These are phyloP conservation scores for Nigrospora osmanthi DNA, from an alignment of 2,329 filamentous ascomycete species.

Conservation along the genomic window DNA sequence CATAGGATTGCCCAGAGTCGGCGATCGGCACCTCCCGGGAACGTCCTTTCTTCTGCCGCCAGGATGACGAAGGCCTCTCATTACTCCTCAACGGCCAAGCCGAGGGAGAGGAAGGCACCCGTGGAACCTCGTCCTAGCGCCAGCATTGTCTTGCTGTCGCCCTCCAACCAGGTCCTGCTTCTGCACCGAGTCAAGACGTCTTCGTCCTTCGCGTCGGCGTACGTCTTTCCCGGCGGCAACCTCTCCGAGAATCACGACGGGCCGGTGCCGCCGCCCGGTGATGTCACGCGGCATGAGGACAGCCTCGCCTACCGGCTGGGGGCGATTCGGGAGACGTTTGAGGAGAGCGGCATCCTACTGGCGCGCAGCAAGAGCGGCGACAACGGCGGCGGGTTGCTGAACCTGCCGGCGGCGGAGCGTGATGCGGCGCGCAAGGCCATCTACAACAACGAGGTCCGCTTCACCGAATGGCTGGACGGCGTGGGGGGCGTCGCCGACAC, in stretches of 20 bases:
- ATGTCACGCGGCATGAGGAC: constrained; percentile 58
- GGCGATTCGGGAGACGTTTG: constrained; percentile 86
- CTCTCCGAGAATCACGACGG: constrained; percentile 74
- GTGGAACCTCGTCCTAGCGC: constrained; percentile 29
- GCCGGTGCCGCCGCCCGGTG: constrained; percentile 31
- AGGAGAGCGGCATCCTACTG: constrained; percentile 85
- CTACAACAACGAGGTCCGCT: constrained; percentile 57
- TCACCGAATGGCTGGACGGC: constrained; percentile 54
- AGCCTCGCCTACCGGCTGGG: constrained; percentile 68
- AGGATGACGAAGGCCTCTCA: neutral
- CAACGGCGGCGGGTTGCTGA: constrained; percentile 44
- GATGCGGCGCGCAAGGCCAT: constrained; percentile 61
- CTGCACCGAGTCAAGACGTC: constrained; percentile 80
- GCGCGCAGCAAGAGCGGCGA: constrained; percentile 36
- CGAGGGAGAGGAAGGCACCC: constrained; percentile 22
- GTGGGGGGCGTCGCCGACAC: constrained; percentile 57
- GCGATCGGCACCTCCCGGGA: too few species aligned
- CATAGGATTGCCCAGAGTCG: too few species aligned
- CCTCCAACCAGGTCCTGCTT: constrained; percentile 78
- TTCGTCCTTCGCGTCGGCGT: constrained; percentile 78
- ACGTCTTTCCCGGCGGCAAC: constrained; percentile 92
- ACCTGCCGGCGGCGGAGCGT: constrained; percentile 49
- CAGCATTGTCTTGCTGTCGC: constrained; percentile 79
- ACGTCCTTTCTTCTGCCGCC: neutral
- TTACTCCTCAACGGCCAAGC: neutral